A percentile compares a stretch with the other conserved stretches of the same genome.
phyloP scores from a whole-genome alignment of 768 basidiomycete genomes.

The Lactarius sanguifluus region DNA sequence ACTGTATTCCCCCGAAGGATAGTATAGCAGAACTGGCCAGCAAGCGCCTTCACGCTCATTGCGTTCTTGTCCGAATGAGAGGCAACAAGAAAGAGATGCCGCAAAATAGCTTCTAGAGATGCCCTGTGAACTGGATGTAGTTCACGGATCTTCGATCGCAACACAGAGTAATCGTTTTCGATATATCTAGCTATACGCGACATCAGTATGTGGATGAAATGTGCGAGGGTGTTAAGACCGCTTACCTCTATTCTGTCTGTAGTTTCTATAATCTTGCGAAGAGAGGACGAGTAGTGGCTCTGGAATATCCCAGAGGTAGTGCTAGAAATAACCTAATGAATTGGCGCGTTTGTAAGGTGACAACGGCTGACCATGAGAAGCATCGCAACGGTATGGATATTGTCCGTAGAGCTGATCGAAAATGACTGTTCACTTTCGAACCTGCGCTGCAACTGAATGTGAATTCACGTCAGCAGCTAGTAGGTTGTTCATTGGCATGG shows the following conservation, averaged over 20 bases:
- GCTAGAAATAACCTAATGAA: background rate
- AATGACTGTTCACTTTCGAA: background rate
- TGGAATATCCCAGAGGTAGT: background rate
- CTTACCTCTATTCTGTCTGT: background rate
- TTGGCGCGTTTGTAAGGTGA: background rate
- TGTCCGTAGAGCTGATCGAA: background rate
- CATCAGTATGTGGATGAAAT: background rate
- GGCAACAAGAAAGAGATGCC: background rate
- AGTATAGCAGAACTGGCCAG: background rate
- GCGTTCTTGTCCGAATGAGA: background rate
- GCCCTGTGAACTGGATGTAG: background rate
- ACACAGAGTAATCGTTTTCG: background rate
- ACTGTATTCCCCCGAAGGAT: background rate
- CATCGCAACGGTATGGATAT: background rate
- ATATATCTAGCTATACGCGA: background rate
- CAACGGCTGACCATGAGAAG: background rate
- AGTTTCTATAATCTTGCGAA: background rate
- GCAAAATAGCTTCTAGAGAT: background rate
- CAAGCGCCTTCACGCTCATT: background rate
- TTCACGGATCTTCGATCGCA: background rate
- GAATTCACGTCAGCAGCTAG: background rate
- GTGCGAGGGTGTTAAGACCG: background rate
- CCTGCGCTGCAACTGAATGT: background rate
- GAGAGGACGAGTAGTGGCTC: background rate
- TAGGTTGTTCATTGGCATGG: background rate